Base-by-base conservation (phyloP, 176 grass and related monocot genomes). In the Ensete glaucum region DNA sequence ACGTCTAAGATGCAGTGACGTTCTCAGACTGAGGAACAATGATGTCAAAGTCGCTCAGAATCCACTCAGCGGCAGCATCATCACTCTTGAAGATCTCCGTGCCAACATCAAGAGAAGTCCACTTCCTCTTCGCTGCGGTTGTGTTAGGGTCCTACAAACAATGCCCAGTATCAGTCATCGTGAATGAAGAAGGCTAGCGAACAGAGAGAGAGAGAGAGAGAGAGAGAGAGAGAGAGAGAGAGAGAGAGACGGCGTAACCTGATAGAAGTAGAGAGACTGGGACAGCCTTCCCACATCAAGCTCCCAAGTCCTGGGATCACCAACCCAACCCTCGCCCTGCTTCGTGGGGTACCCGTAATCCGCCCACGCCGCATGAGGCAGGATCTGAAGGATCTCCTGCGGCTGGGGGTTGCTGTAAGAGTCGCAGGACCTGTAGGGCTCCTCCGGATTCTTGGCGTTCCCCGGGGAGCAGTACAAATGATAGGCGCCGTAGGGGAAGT, bases 371-470 rank as follows among this genome's bases (percentile, higher is more conserved):
- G 85, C 89, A 81, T 96, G 89, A 0, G 93, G 93, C 10, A 92
- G 13, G 54, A 96, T 73, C 83, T 96, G 93, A 26, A 96, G 58
- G 17, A 96, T 96, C 87, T 96, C 93, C 79, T 96, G 93, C 68
- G 93, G 77, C 84, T 96, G 89, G 53, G 93, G 93, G 79, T 96
- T 96, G 85, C 93, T 96, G 72, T 96, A 96, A 11, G 93, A 53
- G 69, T 96, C 93, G 60, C 93, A 96, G 82, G 83, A 96, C 11
- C 85, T 87, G 55, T 90, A 92, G 17, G 89, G 87, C 72, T 81
- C 73, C 87, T 90, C 85, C 17, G 93, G 83, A 62, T 66, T 24
- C 68, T 52, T 60, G n/a, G 93, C 93, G 82, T 92, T 96, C 54
- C 93, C 93, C 1, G 93, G 93, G 1, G 85, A 90, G 93, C 93